These are phyloP conservation scores for Dalbergia cultrata DNA, from an alignment of 306 rosid species.

Conservation along the genomic window DNA sequence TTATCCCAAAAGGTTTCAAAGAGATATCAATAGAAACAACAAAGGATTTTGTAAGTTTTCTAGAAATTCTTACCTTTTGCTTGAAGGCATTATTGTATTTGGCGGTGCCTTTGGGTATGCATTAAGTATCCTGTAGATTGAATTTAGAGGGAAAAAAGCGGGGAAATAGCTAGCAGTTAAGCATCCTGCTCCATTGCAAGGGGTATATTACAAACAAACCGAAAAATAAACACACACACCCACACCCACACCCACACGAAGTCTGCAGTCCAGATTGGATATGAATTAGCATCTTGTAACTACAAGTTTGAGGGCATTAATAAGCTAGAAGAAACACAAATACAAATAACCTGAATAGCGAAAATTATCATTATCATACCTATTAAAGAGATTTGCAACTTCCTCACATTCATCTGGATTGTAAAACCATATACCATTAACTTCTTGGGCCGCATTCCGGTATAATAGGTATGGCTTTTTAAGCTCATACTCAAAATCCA, in stretches of 20 bases:
- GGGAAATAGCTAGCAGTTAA: conserved; percentile 17
- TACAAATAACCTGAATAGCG: conserved; percentile 11
- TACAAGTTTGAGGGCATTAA: conserved; percentile 24
- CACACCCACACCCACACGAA: background rate
- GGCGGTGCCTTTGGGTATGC: conserved; percentile 81
- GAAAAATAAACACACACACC: background rate
- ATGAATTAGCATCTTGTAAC: conserved; percentile 27
- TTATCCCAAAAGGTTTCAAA: conserved; percentile 6
- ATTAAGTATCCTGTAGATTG: conserved; percentile 77
- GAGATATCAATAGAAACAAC: conserved; percentile 19
- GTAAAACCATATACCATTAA: conserved; percentile 98
- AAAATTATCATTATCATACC: conserved; percentile 56
- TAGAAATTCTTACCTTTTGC: conserved; percentile 62
- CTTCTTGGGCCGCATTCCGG: conserved; percentile 93
- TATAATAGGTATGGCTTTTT: conserved; percentile 88
- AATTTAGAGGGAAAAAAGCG: background rate
- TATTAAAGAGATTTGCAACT: conserved; percentile 87
- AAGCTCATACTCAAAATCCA: conserved; percentile 95
- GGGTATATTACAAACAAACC: background rate
- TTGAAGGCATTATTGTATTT: conserved; percentile 64
- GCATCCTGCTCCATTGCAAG: conserved; percentile 13
- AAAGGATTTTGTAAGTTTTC: conserved; percentile 20
- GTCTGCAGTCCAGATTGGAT: conserved; percentile 17
- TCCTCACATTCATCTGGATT: conserved; percentile 92
- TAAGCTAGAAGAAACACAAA: conserved; percentile 29